phyloP scores from a whole-genome alignment of 306 rosid species.

The Glycyrrhiza uralensis region DNA sequence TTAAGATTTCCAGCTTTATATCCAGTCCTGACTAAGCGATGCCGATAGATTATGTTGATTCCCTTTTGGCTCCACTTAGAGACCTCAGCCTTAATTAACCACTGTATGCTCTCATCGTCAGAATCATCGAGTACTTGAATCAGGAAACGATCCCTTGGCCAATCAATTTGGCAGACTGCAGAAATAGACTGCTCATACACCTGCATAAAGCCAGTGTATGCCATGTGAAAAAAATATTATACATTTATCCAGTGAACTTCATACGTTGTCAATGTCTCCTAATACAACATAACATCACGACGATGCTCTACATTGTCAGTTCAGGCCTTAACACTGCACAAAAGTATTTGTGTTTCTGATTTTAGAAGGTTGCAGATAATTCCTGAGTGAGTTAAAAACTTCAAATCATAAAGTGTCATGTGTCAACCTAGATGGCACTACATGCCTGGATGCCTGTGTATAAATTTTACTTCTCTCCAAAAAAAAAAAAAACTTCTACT shows the following conservation, averaged over 20 bases:
- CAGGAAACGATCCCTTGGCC: slow-evolving; percentile 84
- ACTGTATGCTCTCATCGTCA: slow-evolving; percentile 73
- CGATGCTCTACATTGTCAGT: background rate
- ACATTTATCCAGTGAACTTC: background rate
- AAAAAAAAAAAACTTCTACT: too few species aligned
- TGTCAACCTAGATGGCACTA: slow-evolving; percentile 6
- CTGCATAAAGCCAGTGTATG: slow-evolving; percentile 44
- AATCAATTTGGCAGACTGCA: slow-evolving; percentile 83
- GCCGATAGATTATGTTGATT: slow-evolving; percentile 71
- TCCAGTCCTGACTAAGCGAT: slow-evolving; percentile 85
- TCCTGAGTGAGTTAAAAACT: background rate
- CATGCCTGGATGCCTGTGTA: background rate
- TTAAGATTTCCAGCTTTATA: slow-evolving; percentile 98
- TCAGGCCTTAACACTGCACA: background rate
- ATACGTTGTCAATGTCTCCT: background rate
- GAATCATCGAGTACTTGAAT: slow-evolving; percentile 97
- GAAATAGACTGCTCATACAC: slow-evolving; percentile 94
- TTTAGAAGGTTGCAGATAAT: background rate
- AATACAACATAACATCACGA: background rate
- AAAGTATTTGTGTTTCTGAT: slow-evolving; percentile 18
- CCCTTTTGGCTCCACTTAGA: slow-evolving; percentile 81
- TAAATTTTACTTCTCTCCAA: too few species aligned
- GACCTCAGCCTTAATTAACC: slow-evolving; percentile 79
- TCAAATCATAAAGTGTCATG: background rate
- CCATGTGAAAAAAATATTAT: background rate